Base-by-base conservation (phyloP, 495 filamentous ascomycete genomes). In the Daldinia concentrica region DNA sequence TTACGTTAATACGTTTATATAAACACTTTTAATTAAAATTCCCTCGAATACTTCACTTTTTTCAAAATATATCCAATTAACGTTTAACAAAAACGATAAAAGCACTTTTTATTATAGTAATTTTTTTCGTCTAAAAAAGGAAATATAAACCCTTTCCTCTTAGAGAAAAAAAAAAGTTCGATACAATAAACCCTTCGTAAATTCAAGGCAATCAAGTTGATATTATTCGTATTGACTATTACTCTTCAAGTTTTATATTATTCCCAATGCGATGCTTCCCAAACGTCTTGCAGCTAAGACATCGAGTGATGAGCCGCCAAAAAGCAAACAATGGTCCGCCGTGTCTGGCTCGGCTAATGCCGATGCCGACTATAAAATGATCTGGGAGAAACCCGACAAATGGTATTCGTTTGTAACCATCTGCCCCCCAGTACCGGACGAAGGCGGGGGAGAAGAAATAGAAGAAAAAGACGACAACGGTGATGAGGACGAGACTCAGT, bases 401-500 rank as follows among this genome's bases (percentile, higher is more conserved):
- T 48, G 43, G n/a, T 48, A 19, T 48, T 48, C 43, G 43, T 48
- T 22, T 19, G 17, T 48, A 48, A 48, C 43, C 3, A 48, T 48
- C 8, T 48, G 43, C 17, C 43, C 43, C 3, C 43, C 43, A 48
- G 0, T 22, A 48, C 7, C 43, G 7, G 17, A 19, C 7, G 43
- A 48, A 0, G n/a, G 12, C 3, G 43, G 24, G 17, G 71, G 57
- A 0, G 71, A 73, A 0, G 72, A 32, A 32, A n/a, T n/a, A n/a
- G 3, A 32, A 32, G 29, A 77, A 0, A 68, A 74, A 1, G 68
- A 65, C 0, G 51, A 24, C 8, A n/a, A 41, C 1, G 37, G 6
- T 6, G 72, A 77, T 0, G 72, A 74, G 3, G 68, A 65, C 0
- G 39, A 48, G 3, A 8, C 34, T 12, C 3, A 48, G 3, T 17